These are phyloP conservation scores for Barnettozyma californica DNA, from an alignment of 805 yeast species.

Conservation along the genomic window DNA sequence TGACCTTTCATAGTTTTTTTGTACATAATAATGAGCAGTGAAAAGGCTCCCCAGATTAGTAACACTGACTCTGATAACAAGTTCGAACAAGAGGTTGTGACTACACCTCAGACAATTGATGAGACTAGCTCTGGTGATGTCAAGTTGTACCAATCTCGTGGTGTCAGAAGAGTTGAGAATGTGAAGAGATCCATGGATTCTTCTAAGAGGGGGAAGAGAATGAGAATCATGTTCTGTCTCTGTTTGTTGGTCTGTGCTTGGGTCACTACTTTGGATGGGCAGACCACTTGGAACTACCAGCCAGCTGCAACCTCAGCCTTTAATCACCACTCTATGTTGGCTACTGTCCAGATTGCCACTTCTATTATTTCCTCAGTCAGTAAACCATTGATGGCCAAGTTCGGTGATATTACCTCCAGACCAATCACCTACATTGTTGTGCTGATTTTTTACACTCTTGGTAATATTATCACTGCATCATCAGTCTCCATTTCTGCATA, in stretches of 20 bases:
- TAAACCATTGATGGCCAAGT: conserved; percentile 35
- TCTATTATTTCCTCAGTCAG: conserved; percentile 35
- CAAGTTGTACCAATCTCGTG: conserved; percentile 19
- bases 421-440: conserved; percentile 32
- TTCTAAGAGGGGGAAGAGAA: conserved; percentile 12
- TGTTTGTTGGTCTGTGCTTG: conserved; percentile 13
- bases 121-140: not conserved
- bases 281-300: conserved; percentile 29
- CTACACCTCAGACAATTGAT: not conserved
- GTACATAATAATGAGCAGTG: not conserved
- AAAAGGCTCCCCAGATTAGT: not conserved
- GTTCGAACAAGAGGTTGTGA: not conserved
- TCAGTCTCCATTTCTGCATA: conserved; percentile 31
- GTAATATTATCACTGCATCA: conserved; percentile 33
- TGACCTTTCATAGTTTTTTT: no score
- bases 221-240: conserved; percentile 14
- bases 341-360: conserved; percentile 35
- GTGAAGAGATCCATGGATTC: conserved; percentile 19
- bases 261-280: conserved; percentile 25
- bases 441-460: conserved; percentile 29
- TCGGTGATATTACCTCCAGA: conserved; percentile 37
- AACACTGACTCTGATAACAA: not conserved
- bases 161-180: conserved; percentile 21
- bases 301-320: conserved; percentile 39
- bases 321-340: conserved; percentile 34